Evolutionary conservation across 140 eudicot genomes (phyloP).

Genomic region (Eryngium alpinum): DNA sequence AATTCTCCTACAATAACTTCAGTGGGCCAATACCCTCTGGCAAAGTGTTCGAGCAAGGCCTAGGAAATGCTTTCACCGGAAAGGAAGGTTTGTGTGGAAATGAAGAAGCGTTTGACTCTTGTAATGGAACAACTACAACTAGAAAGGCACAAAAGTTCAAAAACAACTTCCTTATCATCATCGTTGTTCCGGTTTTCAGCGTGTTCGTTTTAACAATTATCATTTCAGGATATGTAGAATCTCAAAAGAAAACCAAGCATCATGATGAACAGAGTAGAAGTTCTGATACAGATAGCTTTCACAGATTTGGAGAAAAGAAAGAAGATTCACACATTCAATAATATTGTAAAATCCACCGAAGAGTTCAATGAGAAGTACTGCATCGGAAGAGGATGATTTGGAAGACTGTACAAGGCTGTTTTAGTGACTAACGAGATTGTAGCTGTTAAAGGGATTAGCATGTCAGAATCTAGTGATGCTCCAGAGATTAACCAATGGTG

Average conservation of each 20-base stretch:
- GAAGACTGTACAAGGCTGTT: slow-evolving; percentile 69
- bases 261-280: slow-evolving; percentile 28
- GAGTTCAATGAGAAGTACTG: slow-evolving; percentile 55
- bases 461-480: slow-evolving; percentile 37
- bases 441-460: slow-evolving; percentile 61
- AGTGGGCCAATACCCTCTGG: slow-evolving; percentile 62
- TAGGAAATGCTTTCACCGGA: slow-evolving; percentile 36
- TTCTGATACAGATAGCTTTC: background rate
- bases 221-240: slow-evolving; percentile 20
- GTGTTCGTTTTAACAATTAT: slow-evolving; percentile 29
- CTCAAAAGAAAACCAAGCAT: slow-evolving; percentile 24
- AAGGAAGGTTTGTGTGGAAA: slow-evolving; percentile 72
- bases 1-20: slow-evolving; percentile 66
- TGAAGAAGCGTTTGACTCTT: slow-evolving; percentile 44
- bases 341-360: slow-evolving; percentile 71
- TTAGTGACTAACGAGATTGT: slow-evolving; percentile 47
- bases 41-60: slow-evolving; percentile 37
- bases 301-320: slow-evolving; percentile 56
- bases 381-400: slow-evolving; percentile 86
- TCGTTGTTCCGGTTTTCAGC: slow-evolving; percentile 34
- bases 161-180: slow-evolving; percentile 31
- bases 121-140: slow-evolving; percentile 15
- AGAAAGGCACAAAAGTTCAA: slow-evolving; percentile 19
- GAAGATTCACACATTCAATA: slow-evolving; percentile 53
- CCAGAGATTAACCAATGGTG: slow-evolving; percentile 35